phyloP scores from a whole-genome alignment of 441 rosid genomes.

The Codiaeum variegatum region DNA sequence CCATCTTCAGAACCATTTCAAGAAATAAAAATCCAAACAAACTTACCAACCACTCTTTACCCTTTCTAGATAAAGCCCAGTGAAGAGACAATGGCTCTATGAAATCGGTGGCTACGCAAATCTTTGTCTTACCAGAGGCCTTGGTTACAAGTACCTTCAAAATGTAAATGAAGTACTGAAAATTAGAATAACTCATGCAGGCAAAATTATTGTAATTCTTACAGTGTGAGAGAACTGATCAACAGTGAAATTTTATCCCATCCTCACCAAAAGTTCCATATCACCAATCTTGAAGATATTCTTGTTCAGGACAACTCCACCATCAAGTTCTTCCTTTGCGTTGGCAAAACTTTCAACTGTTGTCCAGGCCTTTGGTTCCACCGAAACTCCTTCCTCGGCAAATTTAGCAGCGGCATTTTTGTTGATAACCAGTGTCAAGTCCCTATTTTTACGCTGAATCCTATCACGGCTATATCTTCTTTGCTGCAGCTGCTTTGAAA shows the following conservation, averaged over 20 bases:
- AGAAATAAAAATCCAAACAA: constrained; percentile 17
- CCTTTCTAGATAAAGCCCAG: constrained; percentile 87
- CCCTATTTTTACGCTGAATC: constrained; percentile 77
- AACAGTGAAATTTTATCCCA: constrained; percentile 2
- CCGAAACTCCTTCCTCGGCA: constrained; percentile 31
- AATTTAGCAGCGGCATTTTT: constrained; percentile 40
- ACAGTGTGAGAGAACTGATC: constrained; percentile 13
- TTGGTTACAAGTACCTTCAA: constrained; percentile 72
- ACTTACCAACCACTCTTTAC: constrained; percentile 95
- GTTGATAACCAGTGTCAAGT: constrained; percentile 56
- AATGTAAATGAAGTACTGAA: constrained; percentile 19
- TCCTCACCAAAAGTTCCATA: constrained; percentile 72
- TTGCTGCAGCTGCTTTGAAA: constrained; percentile 46
- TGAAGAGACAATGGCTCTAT: constrained; percentile 73
- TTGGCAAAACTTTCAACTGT: constrained; percentile 61
- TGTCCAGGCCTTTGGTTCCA: constrained; percentile 53
- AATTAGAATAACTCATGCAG: constrained; percentile 17
- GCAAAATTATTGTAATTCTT: constrained; percentile 11
- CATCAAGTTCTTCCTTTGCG: constrained; percentile 51
- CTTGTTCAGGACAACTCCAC: constrained; percentile 51
- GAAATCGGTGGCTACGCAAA: constrained; percentile 67
- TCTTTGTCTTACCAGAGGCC: constrained; percentile 55
- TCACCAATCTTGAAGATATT: constrained; percentile 65
- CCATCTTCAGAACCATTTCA: constrained; percentile 9
- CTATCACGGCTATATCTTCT: constrained; percentile 45